These are phyloP conservation scores for Zygnema circumcarinatum DNA, from an alignment of 139 green algal genomes.

Conservation along the genomic window DNA sequence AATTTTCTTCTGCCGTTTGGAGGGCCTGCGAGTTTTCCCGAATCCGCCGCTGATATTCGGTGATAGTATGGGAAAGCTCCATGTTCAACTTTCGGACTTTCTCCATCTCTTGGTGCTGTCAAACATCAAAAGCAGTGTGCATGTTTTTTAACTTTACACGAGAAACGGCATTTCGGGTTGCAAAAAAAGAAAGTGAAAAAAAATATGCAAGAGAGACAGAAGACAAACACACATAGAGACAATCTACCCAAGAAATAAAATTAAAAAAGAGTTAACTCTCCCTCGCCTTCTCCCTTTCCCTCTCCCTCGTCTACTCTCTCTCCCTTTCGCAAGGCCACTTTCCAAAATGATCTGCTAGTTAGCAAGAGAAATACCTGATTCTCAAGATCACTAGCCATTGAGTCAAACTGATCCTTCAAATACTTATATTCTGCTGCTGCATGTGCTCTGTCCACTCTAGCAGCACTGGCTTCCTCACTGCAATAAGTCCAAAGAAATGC, in stretches of 20 bases:
- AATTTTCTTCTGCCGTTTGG: constrained; percentile 28
- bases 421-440: constrained; percentile 41
- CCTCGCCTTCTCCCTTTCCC: too few relatives aligned
- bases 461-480: constrained; percentile 39
- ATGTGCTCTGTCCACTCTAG: constrained; percentile 37
- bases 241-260: too few relatives aligned
- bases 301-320: too few relatives aligned
- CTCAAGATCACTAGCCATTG: constrained; percentile 27
- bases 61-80: constrained; percentile 37
- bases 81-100: constrained; percentile 35
- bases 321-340: too few relatives aligned
- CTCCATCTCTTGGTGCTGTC: constrained; percentile 46
- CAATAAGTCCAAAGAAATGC: not conserved
- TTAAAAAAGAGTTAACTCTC: too few relatives aligned
- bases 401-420: constrained; percentile 47
- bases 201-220: too few relatives aligned
- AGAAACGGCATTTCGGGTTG: too few relatives aligned
- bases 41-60: constrained; percentile 38
- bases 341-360: too few relatives aligned
- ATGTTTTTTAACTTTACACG: too few relatives aligned
- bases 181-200: too few relatives aligned
- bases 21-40: constrained; percentile 16
- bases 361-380: constrained; percentile 45
- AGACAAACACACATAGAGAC: too few relatives aligned
- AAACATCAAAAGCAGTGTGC: not conserved